Evolutionary conservation across 495 filamentous ascomycete species (phyloP).

Genomic region (Annulohypoxylon moriforme): DNA sequence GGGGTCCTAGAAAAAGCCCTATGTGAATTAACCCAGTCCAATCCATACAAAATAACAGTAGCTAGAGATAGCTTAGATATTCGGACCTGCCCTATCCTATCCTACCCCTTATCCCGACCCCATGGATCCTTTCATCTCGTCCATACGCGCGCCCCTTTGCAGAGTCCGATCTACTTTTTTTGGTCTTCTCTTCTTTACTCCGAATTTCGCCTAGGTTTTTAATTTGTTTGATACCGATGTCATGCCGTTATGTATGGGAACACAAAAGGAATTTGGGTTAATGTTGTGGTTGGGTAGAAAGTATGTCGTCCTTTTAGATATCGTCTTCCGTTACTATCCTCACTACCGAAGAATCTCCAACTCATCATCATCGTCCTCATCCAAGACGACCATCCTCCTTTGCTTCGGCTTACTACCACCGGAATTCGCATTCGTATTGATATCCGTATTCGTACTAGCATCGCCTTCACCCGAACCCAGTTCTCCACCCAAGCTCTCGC

Average conservation of each 20-base stretch:
- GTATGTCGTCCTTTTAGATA: no score
- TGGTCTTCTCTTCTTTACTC: neutral
- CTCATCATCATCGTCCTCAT: constrained; percentile 59
- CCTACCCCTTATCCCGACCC: neutral
- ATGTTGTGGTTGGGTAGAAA: no score
- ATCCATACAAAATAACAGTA: neutral
- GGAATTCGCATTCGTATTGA: neutral
- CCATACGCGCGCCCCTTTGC: constrained; percentile 16
- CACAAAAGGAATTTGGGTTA: neutral
- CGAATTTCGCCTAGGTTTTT: neutral
- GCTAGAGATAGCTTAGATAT: neutral
- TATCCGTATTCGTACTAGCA: constrained; percentile 28
- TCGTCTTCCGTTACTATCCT: neutral
- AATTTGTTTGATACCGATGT: neutral
- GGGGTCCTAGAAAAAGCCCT: neutral
- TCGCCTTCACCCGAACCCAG: constrained; percentile 60
- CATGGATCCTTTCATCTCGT: neutral
- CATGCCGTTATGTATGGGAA: neutral
- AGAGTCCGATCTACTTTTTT: constrained; percentile 11
- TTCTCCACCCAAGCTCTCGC: constrained; percentile 75
- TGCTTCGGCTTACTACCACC: constrained; percentile 37
- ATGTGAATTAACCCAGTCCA: neutral
- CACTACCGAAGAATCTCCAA: constrained; percentile 46
- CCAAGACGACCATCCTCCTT: constrained; percentile 49
- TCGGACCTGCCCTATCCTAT: neutral